Conservation (phyloP, 441 rosid species). For the Pelargonium citronellum region DNA sequence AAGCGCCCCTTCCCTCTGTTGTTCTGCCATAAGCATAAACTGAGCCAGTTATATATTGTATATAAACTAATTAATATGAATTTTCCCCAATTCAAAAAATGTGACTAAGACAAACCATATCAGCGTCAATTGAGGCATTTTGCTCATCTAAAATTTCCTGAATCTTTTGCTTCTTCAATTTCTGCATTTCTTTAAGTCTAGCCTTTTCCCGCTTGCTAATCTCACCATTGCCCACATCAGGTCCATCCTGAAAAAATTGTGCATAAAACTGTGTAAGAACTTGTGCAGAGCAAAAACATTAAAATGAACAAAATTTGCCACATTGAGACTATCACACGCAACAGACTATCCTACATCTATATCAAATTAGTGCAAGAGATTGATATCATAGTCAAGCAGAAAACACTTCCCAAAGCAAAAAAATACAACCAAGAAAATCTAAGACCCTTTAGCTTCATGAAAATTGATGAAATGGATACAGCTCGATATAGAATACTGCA, state of each 20-base stretch:
- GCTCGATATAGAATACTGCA: no score
- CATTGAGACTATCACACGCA: no score
- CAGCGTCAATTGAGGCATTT: constrained; percentile 91
- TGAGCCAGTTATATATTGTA: background rate
- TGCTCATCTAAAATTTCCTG: constrained; percentile 85
- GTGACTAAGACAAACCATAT: constrained; percentile 47
- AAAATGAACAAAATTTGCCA: no score
- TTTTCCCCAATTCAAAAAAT: background rate
- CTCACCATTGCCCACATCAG: constrained; percentile 34
- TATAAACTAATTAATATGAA: background rate
- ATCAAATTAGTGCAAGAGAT: no score
- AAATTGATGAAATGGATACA: background rate
- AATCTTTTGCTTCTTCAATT: constrained; percentile 77
- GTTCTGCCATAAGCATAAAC: constrained; percentile 44
- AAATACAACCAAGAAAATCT: background rate
- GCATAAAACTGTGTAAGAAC: background rate
- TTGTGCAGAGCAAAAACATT: background rate
- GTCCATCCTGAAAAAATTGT: constrained; percentile 41
- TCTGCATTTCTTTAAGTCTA: constrained; percentile 81
- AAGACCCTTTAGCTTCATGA: background rate
- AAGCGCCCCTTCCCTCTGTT: constrained; percentile 81
- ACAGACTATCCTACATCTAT: background rate
- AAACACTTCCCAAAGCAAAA: background rate
- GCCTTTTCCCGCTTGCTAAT: constrained; percentile 83
- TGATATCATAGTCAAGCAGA: no score